These are phyloP conservation scores for Hyphodiscus sp. DNA, from an alignment of 2,329 filamentous ascomycete genomes.

Conservation along the genomic window DNA sequence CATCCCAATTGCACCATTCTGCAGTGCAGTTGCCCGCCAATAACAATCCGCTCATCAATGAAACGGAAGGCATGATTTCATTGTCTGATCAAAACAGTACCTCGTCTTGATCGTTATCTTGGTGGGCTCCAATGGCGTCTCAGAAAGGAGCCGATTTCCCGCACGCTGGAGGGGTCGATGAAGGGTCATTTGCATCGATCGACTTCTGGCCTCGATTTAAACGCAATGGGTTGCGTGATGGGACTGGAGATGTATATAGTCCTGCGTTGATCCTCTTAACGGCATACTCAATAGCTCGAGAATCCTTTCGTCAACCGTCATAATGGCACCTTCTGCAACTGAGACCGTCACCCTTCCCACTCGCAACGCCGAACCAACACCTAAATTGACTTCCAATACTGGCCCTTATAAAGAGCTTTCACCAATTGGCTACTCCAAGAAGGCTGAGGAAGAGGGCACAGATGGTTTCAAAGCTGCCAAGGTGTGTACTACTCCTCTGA, in stretches of 20 bases:
- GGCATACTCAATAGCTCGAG: neutral
- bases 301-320: constrained; percentile 2
- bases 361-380: constrained; percentile 6
- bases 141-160: neutral
- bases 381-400: constrained; percentile 19
- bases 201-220: neutral
- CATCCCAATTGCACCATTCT: constrained; percentile 13
- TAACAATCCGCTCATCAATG: constrained; percentile 1
- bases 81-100: too few species aligned
- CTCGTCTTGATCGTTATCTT: neutral
- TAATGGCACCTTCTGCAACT: constrained; percentile 27
- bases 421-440: constrained; percentile 25
- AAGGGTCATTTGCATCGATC: neutral
- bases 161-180: neutral
- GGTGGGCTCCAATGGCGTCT: neutral
- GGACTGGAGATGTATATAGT: neutral
- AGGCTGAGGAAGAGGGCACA: constrained; percentile 25
- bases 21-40: constrained; percentile 6
- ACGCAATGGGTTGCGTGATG: neutral
- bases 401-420: constrained; percentile 28
- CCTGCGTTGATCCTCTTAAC: constrained; percentile 1
- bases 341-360: constrained; percentile 20
- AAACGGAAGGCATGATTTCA: constrained; percentile 1
- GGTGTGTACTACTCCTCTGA: constrained; percentile 12
- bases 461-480: constrained; percentile 24